A percentile compares a stretch with the other conserved stretches of the same genome.
phyloP scores from a whole-genome alignment of 2,329 filamentous ascomycete species.

The Pseudogymnoascus sp. region DNA sequence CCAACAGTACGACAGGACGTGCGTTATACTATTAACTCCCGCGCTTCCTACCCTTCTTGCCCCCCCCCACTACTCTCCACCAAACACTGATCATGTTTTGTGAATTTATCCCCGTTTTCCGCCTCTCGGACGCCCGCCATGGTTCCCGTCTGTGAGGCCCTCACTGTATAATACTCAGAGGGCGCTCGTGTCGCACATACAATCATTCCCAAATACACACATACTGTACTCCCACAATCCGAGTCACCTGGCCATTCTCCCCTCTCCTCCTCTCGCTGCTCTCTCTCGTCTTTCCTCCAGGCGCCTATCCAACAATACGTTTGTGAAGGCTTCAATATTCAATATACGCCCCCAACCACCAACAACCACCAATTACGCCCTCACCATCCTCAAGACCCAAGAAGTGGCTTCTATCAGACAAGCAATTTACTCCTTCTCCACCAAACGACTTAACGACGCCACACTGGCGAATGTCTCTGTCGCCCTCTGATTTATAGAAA shows the following conservation, averaged over 20 bases:
- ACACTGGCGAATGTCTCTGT: constrained; percentile 1
- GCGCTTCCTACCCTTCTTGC: background rate
- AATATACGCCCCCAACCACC: background rate
- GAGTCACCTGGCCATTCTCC: background rate
- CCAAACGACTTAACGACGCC: constrained; percentile 4
- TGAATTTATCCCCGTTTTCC: background rate
- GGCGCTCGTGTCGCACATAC: background rate
- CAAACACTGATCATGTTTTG: constrained; percentile 1
- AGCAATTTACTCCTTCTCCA: background rate
- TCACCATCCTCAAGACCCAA: background rate
- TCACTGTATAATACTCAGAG: background rate
- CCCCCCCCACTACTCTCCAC: background rate
- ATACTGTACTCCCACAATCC: background rate
- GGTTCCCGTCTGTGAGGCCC: background rate
- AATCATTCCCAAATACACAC: background rate
- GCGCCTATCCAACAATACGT: background rate
- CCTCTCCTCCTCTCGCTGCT: background rate
- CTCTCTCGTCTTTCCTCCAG: background rate
- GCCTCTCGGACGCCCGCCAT: background rate
- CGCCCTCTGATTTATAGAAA: constrained; percentile 5
- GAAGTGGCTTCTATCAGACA: constrained; percentile 6
- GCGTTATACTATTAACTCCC: background rate
- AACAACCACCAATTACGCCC: background rate
- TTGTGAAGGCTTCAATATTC: background rate
- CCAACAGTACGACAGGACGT: background rate